Evolutionary conservation across 495 filamentous ascomycete genomes (phyloP).

Genomic region (Podospora tetraspora): DNA sequence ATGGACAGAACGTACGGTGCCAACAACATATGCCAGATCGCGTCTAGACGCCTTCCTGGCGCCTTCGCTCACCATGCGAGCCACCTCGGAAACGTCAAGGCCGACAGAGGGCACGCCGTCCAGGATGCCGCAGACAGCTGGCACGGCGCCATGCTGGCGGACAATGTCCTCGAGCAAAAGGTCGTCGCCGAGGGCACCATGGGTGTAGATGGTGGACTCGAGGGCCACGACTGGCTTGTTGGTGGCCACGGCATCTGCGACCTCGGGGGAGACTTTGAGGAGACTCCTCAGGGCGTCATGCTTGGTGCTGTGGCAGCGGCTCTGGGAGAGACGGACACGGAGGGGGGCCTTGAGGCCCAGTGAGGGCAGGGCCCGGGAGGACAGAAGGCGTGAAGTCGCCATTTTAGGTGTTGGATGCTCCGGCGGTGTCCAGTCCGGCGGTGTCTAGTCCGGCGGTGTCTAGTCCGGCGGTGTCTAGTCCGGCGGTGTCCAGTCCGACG

Average conservation of each 20-base stretch:
- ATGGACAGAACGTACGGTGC: slow-evolving; percentile 52
- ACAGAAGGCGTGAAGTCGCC: neutral
- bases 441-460: too few relatives aligned
- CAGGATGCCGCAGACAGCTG: slow-evolving; percentile 85
- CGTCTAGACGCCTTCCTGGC: slow-evolving; percentile 77
- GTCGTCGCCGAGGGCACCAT: slow-evolving; percentile 80
- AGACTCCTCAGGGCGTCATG: slow-evolving; percentile 35
- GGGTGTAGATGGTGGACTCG: slow-evolving; percentile 73
- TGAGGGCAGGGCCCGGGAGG: neutral
- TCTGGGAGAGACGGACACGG: slow-evolving; percentile 3
- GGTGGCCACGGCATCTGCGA: slow-evolving; percentile 64
- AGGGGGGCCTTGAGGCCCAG: neutral
- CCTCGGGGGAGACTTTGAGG: slow-evolving; percentile 74
- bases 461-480: too few relatives aligned
- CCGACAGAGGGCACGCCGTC: slow-evolving; percentile 79
- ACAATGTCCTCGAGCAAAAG: slow-evolving; percentile 76
- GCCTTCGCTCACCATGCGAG: slow-evolving; percentile 61
- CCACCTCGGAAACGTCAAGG: slow-evolving; percentile 61
- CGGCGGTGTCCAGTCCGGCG: too few relatives aligned
- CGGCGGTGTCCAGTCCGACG: too few relatives aligned
- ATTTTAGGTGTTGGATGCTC: neutral
- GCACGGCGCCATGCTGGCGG: slow-evolving; percentile 74
- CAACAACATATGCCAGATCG: slow-evolving; percentile 76
- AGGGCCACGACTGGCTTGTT: slow-evolving; percentile 82
- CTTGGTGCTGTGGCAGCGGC: slow-evolving; percentile 8